Evolutionary conservation across 495 filamentous ascomycete genomes (phyloP).

Genomic region (Aspergillus sclerotioniger): DNA sequence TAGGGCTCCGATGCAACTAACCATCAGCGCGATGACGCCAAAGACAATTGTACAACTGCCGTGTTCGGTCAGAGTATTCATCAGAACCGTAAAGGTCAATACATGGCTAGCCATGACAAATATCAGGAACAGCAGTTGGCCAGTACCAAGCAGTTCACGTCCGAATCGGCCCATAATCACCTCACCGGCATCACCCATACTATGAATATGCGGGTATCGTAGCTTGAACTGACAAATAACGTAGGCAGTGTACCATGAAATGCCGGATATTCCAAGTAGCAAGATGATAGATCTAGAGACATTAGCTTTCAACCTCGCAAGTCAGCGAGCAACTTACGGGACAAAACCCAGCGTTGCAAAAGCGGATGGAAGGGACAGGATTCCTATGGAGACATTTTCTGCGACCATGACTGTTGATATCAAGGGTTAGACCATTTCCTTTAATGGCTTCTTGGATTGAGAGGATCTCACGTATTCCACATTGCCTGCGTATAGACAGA

Average conservation of each 20-base stretch:
- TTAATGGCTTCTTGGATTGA: neutral
- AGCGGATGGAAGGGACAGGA: constrained; percentile 59
- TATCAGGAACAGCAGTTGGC: constrained; percentile 60
- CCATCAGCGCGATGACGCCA: constrained; percentile 59
- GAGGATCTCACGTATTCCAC: neutral
- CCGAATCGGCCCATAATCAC: constrained; percentile 63
- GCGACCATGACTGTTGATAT: constrained; percentile 56
- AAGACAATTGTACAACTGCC: constrained; percentile 68
- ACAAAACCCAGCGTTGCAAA: constrained; percentile 66
- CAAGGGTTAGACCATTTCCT: neutral
- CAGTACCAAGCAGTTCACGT: constrained; percentile 58
- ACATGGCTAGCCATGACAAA: constrained; percentile 76
- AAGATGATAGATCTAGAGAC: constrained; percentile 47
- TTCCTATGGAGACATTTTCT: constrained; percentile 69
- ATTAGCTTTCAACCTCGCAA: neutral
- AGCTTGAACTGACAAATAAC: constrained; percentile 62
- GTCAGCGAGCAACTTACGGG: constrained; percentile 20
- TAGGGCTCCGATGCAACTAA: constrained; percentile 60
- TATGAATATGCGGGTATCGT: constrained; percentile 61
- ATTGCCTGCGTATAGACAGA: constrained; percentile 3
- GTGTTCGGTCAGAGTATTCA: constrained; percentile 64
- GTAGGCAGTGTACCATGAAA: constrained; percentile 75
- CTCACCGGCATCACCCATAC: constrained; percentile 69
- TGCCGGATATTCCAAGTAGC: constrained; percentile 62
- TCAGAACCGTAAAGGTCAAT: constrained; percentile 68